Evolutionary conservation across 805 yeast species (phyloP).

Genomic region (Wickerhamiella azyma): DNA sequence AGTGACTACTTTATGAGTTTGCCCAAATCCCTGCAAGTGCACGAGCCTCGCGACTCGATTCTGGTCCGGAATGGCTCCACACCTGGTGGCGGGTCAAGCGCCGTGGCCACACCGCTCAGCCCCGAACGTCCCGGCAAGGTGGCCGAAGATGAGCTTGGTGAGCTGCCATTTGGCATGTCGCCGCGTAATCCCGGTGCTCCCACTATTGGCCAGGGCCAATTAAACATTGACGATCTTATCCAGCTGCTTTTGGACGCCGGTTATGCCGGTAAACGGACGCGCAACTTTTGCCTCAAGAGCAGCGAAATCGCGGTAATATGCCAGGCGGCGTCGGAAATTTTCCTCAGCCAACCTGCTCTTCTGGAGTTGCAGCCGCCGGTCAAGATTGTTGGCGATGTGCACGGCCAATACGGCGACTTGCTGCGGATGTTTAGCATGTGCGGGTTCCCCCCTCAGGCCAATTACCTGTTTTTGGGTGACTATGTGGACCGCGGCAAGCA

Average conservation of each 20-base stretch:
- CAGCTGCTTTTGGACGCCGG: slow-evolving; percentile 92
- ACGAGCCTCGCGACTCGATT: slow-evolving; percentile 61
- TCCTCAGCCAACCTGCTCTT: slow-evolving; percentile 78
- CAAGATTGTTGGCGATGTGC: slow-evolving; percentile 86
- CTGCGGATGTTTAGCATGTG: slow-evolving; percentile 85
- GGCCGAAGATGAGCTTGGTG: slow-evolving; percentile 6
- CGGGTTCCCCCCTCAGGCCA: slow-evolving; percentile 92
- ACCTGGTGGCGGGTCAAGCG: neutral
- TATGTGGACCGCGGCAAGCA: slow-evolving; percentile 98
- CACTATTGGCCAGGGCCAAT: slow-evolving; percentile 21
- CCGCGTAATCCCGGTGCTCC: slow-evolving; percentile 19
- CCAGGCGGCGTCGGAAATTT: slow-evolving; percentile 75
- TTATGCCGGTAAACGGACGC: slow-evolving; percentile 85
- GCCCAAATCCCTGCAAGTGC: slow-evolving; percentile 40
- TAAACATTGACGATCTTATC: slow-evolving; percentile 74
- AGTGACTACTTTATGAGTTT: slow-evolving; percentile 19
- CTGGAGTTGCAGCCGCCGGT: slow-evolving; percentile 79
- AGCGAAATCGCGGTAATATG: slow-evolving; percentile 83
- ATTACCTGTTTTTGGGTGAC: slow-evolving; percentile 87
- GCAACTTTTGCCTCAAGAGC: slow-evolving; percentile 69
- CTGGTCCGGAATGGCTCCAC: slow-evolving; percentile 27
- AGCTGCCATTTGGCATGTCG: slow-evolving; percentile 19
- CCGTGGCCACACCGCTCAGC: slow-evolving; percentile 1
- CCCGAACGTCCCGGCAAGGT: neutral
- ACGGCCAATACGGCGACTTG: slow-evolving; percentile 89